Evolutionary conservation across 1,139 yeast genomes (phyloP).

Genomic region (Entelexis paramagnoliae): DNA sequence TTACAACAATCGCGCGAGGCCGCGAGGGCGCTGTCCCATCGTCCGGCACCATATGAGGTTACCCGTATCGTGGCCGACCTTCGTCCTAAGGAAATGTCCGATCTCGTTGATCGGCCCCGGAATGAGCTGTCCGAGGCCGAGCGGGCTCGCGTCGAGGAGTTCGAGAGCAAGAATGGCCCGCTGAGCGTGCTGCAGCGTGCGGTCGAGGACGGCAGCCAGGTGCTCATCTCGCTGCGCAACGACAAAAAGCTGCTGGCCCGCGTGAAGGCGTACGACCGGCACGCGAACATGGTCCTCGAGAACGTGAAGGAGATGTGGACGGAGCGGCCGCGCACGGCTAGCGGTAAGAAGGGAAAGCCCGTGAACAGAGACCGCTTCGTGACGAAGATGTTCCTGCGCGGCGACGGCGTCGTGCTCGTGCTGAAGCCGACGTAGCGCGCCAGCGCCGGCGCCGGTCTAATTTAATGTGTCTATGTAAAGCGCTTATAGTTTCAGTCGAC

Average conservation of each 20-base stretch:
- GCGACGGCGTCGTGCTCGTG: slow-evolving; percentile 86
- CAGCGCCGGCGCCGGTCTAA: background rate
- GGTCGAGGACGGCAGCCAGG: slow-evolving; percentile 60
- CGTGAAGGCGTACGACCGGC: slow-evolving; percentile 92
- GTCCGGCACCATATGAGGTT: too few relatives aligned
- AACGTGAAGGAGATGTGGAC: slow-evolving; percentile 91
- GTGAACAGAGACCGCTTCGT: slow-evolving; percentile 76
- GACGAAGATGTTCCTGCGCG: slow-evolving; percentile 82
- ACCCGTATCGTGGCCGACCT: slow-evolving; percentile 1
- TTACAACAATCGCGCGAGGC: too few relatives aligned
- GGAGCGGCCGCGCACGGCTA: slow-evolving; percentile 52
- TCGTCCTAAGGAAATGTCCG: slow-evolving; percentile 5
- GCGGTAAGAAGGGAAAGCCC: slow-evolving; percentile 62
- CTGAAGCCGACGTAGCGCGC: slow-evolving; percentile 29
- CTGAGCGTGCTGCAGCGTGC: slow-evolving; percentile 76
- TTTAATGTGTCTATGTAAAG: background rate
- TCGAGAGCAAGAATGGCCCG: slow-evolving; percentile 86
- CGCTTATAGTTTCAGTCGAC: background rate
- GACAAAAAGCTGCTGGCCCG: slow-evolving; percentile 84
- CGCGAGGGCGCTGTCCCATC: too few relatives aligned
- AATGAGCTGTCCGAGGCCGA: slow-evolving; percentile 75
- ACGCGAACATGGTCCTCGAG: slow-evolving; percentile 83
- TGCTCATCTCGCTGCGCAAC: slow-evolving; percentile 81
- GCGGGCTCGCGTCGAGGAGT: slow-evolving; percentile 73
- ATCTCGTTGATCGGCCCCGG: slow-evolving; percentile 54